Evolutionary conservation across 306 rosid genomes (phyloP).

Genomic region (Alnus rubra): DNA sequence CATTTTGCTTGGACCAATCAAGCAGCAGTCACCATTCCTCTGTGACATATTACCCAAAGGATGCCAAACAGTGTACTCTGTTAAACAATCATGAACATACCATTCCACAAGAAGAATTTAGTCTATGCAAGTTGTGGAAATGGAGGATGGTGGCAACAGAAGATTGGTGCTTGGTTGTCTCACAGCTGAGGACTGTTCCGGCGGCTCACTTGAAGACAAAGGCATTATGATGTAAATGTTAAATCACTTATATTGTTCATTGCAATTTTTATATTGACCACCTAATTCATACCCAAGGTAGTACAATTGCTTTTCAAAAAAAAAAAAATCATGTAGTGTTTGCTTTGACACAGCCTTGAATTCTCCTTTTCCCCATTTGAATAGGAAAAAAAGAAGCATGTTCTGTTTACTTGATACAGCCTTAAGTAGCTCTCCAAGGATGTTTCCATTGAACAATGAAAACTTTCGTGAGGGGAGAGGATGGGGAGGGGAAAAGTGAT

Average conservation of each 20-base stretch:
- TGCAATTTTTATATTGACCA: not conserved
- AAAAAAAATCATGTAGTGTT: too few species aligned
- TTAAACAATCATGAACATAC: not conserved
- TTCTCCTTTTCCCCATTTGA: too few species aligned
- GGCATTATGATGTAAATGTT: conserved; percentile 6
- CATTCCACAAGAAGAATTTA: conserved; percentile 6
- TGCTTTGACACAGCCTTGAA: too few species aligned
- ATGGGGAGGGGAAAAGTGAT: not conserved
- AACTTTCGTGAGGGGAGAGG: too few species aligned
- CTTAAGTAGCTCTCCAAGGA: too few species aligned
- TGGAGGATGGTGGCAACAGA: not conserved
- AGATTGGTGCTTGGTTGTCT: conserved; percentile 16
- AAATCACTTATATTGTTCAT: not conserved
- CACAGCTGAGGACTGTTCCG: not conserved
- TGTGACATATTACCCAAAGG: not conserved
- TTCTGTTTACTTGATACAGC: too few species aligned
- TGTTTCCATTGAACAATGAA: not conserved
- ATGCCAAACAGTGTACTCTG: not conserved
- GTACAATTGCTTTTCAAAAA: too few species aligned
- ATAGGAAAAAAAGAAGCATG: too few species aligned
- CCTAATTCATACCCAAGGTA: not conserved
- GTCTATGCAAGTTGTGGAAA: not conserved
- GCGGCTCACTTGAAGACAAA: not conserved
- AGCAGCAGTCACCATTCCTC: conserved; percentile 1
- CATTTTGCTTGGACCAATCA: conserved; percentile 14